Evolutionary conservation across 106 monocot genomes (phyloP).

Genomic region (Platanthera guangdongensis): DNA sequence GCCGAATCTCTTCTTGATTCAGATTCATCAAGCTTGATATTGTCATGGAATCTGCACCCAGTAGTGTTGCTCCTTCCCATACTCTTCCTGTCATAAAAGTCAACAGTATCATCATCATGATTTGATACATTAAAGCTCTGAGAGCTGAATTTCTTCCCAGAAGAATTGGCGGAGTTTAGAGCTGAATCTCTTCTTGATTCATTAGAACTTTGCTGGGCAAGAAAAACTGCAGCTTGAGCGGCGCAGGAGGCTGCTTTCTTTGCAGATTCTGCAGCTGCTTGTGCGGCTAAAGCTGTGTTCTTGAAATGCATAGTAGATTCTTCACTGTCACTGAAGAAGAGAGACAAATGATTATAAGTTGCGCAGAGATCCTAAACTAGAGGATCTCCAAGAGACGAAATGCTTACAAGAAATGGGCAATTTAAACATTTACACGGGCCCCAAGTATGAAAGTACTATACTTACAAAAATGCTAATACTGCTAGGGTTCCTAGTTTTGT

Average conservation of each 20-base stretch:
- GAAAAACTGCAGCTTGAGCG: conserved; percentile 56
- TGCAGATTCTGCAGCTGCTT: conserved; percentile 70
- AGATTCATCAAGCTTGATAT: conserved; percentile 77
- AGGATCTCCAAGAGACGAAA: no score
- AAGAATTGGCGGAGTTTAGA: conserved; percentile 5
- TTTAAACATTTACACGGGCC: no score
- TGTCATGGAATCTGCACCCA: conserved; percentile 13
- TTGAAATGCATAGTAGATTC: conserved; percentile 31
- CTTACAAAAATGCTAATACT: no score
- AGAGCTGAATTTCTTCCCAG: conserved; percentile 10
- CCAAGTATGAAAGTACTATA: no score
- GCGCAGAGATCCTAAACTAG: background rate
- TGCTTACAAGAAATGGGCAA: no score
- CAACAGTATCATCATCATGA: conserved; percentile 5
- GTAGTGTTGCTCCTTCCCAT: conserved; percentile 25
- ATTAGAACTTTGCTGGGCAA: conserved; percentile 38
- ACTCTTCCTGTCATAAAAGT: conserved; percentile 18
- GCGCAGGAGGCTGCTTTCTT: conserved; percentile 37
- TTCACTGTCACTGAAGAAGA: conserved; percentile 14
- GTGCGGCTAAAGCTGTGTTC: conserved; percentile 55
- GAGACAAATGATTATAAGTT: background rate
- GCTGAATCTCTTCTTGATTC: conserved; percentile 14
- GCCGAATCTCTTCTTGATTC: conserved; percentile 8
- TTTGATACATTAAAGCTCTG: conserved; percentile 21
- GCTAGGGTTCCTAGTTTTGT: no score